Base-by-base conservation (phyloP, 2,329 filamentous ascomycete genomes). In the Fusarium udum region DNA sequence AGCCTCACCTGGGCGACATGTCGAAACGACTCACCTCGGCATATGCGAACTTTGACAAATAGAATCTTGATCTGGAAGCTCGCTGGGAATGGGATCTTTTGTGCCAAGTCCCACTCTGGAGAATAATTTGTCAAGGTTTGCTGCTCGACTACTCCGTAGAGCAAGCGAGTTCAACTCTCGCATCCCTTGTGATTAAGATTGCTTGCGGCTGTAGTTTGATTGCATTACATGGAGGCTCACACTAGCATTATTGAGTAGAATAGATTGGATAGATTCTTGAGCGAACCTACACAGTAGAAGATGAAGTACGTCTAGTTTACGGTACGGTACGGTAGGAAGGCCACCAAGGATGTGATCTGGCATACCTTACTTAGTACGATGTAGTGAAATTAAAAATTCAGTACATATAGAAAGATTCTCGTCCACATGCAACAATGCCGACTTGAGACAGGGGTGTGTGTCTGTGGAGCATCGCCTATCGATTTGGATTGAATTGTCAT, bases 11-110 rank as follows among this genome's bases (percentile, higher is more conserved):
- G 39, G n/a, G 32, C 42, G 39, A 34, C 40, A 52, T 61, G 49
- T 48, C 39, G 42, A 48, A 63, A 46, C 37, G 13, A 61, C 24
- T 32, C 36, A 40, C 64, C 64, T 69, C 64, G 65, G 65, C 40
- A 56, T 43, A 36, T 48, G 65, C 56, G 61, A 68, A 63, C 57
- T 63, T 63, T 63, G 64, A 68, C 48, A 62, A 53, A 68, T 56
- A 31, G n/a, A 39, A 68, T 63, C 64, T 68, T 43, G 64, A 68
- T 63, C 24, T 46, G 65, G 65, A 68, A 68, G 64, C 56, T 68
- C 37, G 42, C 32, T 49, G 28, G 20, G 26, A 45, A 34, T 60
- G 45, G 61, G 51, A 43, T 45, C 53, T 60, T 66, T 66, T 51
- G 51, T 60, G n/a, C 32, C 14, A 45, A 51, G 64, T 65, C 45